Evolutionary conservation across 164 flowering plant species (phyloP), one percentile per base, ranked within the genome.

Genomic region (Warburgia ugandensis): DNA sequence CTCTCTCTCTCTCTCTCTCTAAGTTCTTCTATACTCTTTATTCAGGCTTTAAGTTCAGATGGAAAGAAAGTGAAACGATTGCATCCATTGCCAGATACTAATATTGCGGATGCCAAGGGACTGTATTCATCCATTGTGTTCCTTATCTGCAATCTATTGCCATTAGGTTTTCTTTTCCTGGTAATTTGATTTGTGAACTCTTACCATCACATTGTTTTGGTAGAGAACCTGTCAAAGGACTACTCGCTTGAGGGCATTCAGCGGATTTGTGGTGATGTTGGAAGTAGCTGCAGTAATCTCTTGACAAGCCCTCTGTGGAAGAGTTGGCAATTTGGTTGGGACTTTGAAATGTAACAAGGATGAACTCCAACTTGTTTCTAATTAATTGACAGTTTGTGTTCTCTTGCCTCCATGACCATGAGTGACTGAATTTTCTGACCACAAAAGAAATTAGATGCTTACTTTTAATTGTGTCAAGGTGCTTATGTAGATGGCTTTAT

Each of bases 211-310:
- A 90, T 84, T 72, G 90, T 90, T 62, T 54, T 90, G 62, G 94
- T 80, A 58, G 95, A 86, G 65, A 86, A 90, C 62, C 64, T 90
- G 4, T 95, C 94, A 6, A 83, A 74, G 39, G 88, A 86, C 61
- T 80, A 69, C 60, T 81, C 97, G 55, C 58, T 27, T 20, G 79
- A 73, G 63, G 81, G 76, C 58, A 67, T 90, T 31, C 68, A 31
- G 58, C 73, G 59, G 52, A 75, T 90, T 50, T 90, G 78, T 67
- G 72, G 77, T 31, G 66, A 63, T 64, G 79, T 72, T 61, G 97
- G 97, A 70, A 77, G n/a, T n/a, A n/a, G n/a, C n/a, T n/a, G n/a
- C n/a, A n/a, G n/a, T n/a, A n/a, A n/a, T n/a, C n/a, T n/a, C n/a
- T n/a, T n/a, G n/a, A n/a, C n/a, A n/a, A n/a, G n/a, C n/a, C n/a